These are phyloP conservation scores for Cadophora luteo-olivacea DNA, from an alignment of 2,329 filamentous ascomycete genomes.

Conservation along the genomic window DNA sequence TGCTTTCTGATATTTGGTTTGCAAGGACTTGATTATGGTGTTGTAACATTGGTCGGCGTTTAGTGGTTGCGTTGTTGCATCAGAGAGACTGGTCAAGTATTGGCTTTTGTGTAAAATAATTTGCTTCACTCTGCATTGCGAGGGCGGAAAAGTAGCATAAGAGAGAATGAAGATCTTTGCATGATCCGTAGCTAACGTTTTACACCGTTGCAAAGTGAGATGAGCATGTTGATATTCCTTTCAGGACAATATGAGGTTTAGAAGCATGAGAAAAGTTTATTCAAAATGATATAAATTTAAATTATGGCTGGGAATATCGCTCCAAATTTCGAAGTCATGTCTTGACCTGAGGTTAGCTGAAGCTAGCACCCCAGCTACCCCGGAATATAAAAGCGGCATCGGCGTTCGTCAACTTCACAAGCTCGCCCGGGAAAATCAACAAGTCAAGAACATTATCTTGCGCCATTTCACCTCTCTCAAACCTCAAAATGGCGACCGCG, in stretches of 20 bases:
- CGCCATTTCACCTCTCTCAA: neutral
- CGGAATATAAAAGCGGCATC: constrained; percentile 18
- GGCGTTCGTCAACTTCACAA: constrained; percentile 19
- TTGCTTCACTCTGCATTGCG: constrained; percentile 21
- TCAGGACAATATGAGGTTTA: too few species aligned
- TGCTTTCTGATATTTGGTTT: constrained; percentile 15
- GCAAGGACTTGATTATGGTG: constrained; percentile 1
- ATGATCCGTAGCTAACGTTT: neutral
- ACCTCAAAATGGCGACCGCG: constrained; percentile 28
- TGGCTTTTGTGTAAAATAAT: constrained; percentile 17
- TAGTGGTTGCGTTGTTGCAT: neutral
- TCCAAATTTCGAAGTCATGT: too few species aligned
- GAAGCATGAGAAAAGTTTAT: too few species aligned
- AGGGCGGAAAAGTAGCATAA: constrained; percentile 16
- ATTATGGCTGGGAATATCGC: too few species aligned
- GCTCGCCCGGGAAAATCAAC: constrained; percentile 1
- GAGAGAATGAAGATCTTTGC: constrained; percentile 16
- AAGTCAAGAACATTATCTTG: neutral
- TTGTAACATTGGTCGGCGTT: constrained; percentile 20
- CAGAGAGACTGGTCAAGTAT: constrained; percentile 1
- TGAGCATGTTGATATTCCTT: neutral
- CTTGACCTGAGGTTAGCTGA: too few species aligned
- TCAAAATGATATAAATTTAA: too few species aligned
- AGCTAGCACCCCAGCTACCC: neutral
- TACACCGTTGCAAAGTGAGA: neutral